Evolutionary conservation across 1,139 yeast genomes (phyloP).

Genomic region (Yamadazyma epiphylla): DNA sequence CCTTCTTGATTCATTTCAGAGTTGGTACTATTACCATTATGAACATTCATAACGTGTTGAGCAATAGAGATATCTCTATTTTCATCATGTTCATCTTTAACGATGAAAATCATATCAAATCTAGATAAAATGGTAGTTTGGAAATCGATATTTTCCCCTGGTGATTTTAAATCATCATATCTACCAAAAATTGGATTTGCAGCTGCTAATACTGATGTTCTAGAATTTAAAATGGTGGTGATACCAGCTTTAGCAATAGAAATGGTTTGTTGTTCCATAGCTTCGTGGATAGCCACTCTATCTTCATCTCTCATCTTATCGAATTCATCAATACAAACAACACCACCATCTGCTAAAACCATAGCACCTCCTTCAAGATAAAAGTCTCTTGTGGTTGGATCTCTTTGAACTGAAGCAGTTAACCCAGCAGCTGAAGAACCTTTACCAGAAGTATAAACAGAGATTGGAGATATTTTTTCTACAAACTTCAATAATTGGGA

Average conservation of each 20-base stretch:
- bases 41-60: slow-evolving; percentile 91
- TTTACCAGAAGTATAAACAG: slow-evolving; percentile 96
- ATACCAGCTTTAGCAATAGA: slow-evolving; percentile 99
- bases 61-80: slow-evolving; percentile 87
- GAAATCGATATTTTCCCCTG: slow-evolving; percentile 97
- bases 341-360: slow-evolving; percentile 99
- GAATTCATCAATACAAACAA: slow-evolving; percentile 97
- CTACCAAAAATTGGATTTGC: slow-evolving; percentile 97
- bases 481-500: slow-evolving; percentile 93
- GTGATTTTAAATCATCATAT: slow-evolving; percentile 91
- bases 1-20: slow-evolving; percentile 58
- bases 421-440: slow-evolving; percentile 99
- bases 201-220: slow-evolving; percentile 96
- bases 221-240: slow-evolving; percentile 89
- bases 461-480: slow-evolving; percentile 90
- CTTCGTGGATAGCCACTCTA: slow-evolving; percentile 98
- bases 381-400: slow-evolving; percentile 81
- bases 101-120: slow-evolving; percentile 97
- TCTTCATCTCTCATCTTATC: slow-evolving; percentile 99
- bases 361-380: slow-evolving; percentile 98
- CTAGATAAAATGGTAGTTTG: slow-evolving; percentile 95
- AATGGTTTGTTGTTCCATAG: slow-evolving; percentile 99
- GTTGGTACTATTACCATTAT: slow-evolving; percentile 64
- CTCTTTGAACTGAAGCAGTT: slow-evolving; percentile 96
- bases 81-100: slow-evolving; percentile 91